Evolutionary conservation across 2,329 filamentous ascomycete genomes (phyloP).

Genomic region (Penicillium sp.): DNA sequence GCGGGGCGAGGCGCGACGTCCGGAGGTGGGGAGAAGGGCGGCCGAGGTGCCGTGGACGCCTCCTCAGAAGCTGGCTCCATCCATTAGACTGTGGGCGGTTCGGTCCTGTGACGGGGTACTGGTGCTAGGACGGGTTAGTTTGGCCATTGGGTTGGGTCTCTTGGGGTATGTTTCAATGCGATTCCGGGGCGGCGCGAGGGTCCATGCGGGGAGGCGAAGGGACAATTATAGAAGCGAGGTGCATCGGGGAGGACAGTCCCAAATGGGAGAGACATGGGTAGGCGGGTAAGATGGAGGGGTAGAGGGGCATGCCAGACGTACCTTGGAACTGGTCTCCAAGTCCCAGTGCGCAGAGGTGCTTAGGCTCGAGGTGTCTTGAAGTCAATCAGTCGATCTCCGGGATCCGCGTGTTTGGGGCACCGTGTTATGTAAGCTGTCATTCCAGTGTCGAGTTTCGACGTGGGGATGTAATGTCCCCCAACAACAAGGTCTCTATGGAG

Average conservation of each 20-base stretch:
- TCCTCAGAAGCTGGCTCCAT: slow-evolving; percentile 44
- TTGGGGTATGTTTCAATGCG: neutral
- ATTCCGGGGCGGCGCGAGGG: neutral
- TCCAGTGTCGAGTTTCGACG: neutral
- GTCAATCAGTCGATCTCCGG: neutral
- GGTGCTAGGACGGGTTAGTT: neutral
- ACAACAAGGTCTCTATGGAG: neutral
- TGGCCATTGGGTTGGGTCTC: neutral
- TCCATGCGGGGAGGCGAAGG: neutral
- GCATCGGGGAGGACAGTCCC: neutral
- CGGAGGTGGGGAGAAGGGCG: slow-evolving; percentile 23
- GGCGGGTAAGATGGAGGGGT: neutral
- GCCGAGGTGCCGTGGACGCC: slow-evolving; percentile 31
- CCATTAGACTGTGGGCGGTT: slow-evolving; percentile 33
- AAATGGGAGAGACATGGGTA: neutral
- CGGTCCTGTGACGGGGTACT: neutral
- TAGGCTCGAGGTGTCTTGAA: neutral
- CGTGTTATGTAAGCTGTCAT: slow-evolving; percentile 2
- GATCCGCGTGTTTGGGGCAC: neutral
- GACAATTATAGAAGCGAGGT: neutral
- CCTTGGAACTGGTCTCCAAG: slow-evolving; percentile 4
- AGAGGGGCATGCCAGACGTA: slow-evolving; percentile 1
- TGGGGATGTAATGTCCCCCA: neutral
- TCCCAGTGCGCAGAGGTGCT: neutral
- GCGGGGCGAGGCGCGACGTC: slow-evolving; percentile 6